Evolutionary conservation across 2,329 filamentous ascomycete species (phyloP), one percentile per base, ranked within the genome.

Genomic region (Eurotiales sp.): DNA sequence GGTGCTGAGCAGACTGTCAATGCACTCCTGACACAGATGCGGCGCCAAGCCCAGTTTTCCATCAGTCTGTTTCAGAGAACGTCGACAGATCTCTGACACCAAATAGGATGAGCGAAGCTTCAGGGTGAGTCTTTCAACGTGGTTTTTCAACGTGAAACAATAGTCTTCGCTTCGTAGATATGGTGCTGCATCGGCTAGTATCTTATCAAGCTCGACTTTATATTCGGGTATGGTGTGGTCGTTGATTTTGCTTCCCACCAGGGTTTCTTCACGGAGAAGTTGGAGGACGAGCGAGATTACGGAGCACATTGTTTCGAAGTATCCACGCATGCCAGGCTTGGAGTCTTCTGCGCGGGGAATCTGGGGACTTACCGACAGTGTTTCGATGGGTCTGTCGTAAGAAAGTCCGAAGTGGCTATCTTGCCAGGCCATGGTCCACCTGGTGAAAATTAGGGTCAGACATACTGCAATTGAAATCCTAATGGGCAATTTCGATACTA

Each of bases 361-460:
- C 36, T 74, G 72, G 1, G 74, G 72, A 50, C 75, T 74, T 43
- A 73, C 68, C 6, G 79, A 76, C 3, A 79, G 78, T 15, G 72
- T 77, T n/a, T 77, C 78, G 1, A 79, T 79, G 1, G 75, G 76
- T 21, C 82, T 70, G 59, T 85, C 82, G 58, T 84, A 85, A 2
- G 81, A 84, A 23, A 84, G 77, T 6, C 80, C 83, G 17, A 84
- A 75, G 39, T 84, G 72, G 48, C 79, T 82, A 58, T 85, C 82
- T 61, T 84, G 82, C 82, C 82, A 84, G 23, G 83, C 74, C 58
- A 84, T 74, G 2, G 79, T 79, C 82, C 82, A 85, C 75, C 75
- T 77, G 19, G 8, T 5, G 4, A 15, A 30, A 14, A 41, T 22
- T 23, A 12, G 40, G 14, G 8, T 36, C 22, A n/a, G 15, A 23